Evolutionary conservation across 805 yeast genomes (phyloP).

Genomic region (Metschnikowia reukaufii): DNA sequence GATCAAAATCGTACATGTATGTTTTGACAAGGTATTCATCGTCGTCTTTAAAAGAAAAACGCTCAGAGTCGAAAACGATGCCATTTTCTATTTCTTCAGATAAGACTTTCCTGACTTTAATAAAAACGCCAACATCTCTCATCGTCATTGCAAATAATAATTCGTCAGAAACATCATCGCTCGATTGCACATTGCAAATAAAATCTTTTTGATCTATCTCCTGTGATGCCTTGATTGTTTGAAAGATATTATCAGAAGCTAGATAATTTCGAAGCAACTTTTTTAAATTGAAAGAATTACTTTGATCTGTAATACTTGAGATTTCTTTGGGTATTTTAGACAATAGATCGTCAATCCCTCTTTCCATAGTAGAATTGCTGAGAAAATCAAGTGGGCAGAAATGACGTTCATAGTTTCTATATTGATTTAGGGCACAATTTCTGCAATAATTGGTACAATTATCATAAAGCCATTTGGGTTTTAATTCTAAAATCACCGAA

Average conservation of each 20-base stretch:
- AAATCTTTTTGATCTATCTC: conserved; percentile 33
- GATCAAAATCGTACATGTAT: conserved; percentile 48
- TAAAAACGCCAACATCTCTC: conserved; percentile 56
- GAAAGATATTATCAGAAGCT: conserved; percentile 23
- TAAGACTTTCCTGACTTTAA: conserved; percentile 15
- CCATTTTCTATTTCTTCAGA: background rate
- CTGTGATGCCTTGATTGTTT: conserved; percentile 35
- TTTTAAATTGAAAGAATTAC: background rate
- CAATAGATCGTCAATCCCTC: conserved; percentile 16
- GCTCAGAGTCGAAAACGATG: background rate
- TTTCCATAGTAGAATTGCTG: conserved; percentile 2
- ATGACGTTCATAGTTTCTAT: conserved; percentile 16
- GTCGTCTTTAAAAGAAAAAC: background rate
- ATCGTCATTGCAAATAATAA: conserved; percentile 50
- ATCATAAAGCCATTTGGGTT: conserved; percentile 23
- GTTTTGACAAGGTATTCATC: conserved; percentile 27
- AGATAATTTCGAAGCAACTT: conserved; percentile 3
- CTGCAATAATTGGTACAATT: conserved; percentile 17
- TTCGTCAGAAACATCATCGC: conserved; percentile 39
- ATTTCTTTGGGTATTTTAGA: conserved; percentile 9
- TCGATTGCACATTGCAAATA: conserved; percentile 30
- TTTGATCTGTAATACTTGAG: background rate
- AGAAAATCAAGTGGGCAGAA: conserved; percentile 20
- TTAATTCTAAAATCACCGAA: conserved; percentile 17
- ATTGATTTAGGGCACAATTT: conserved; percentile 18